Conservation (phyloP, 73 alveolate species). For the Paramecium caudatum region DNA sequence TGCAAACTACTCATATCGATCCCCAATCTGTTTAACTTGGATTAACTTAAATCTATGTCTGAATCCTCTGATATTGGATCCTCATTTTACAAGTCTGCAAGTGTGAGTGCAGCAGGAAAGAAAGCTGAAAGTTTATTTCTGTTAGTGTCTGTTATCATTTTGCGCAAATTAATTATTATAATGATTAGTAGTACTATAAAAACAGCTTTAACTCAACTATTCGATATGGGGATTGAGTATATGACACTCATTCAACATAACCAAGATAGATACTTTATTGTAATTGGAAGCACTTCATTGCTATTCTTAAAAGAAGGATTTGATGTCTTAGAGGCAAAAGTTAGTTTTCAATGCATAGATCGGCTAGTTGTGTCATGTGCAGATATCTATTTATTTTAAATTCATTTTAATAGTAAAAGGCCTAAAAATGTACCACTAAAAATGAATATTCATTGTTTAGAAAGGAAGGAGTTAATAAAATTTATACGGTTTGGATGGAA, state of each 20-base stretch:
- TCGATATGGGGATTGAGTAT: constrained; percentile 44
- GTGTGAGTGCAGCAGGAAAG: constrained; percentile 58
- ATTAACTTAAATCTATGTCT: constrained; percentile 51
- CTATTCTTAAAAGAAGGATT: constrained; percentile 38
- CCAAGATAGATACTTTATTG: not conserved
- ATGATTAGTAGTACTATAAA: constrained; percentile 19
- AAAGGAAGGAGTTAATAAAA: not conserved
- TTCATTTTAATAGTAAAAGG: constrained; percentile 52
- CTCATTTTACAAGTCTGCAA: constrained; percentile 47
- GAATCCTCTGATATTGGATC: constrained; percentile 15
- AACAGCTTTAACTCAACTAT: not conserved
- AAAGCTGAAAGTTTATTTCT: constrained; percentile 35
- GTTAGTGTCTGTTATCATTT: constrained; percentile 26
- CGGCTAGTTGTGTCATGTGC: constrained; percentile 30
- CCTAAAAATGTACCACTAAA: constrained; percentile 57
- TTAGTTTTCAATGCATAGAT: constrained; percentile 58
- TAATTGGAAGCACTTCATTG: constrained; percentile 36
- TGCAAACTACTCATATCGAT: constrained; percentile 64
- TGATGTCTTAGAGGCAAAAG: constrained; percentile 44
- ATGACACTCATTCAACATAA: constrained; percentile 30
- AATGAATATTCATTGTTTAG: constrained; percentile 58
- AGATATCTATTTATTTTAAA: constrained; percentile 30
- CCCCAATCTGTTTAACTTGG: constrained; percentile 8
- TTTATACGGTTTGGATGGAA: constrained; percentile 50
- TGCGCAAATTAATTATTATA: not conserved